A percentile compares a stretch with the other conserved stretches of the same genome.
Evolutionary conservation across 805 yeast genomes (phyloP).

Genomic region (Nakazawaea laoshanensis): DNA sequence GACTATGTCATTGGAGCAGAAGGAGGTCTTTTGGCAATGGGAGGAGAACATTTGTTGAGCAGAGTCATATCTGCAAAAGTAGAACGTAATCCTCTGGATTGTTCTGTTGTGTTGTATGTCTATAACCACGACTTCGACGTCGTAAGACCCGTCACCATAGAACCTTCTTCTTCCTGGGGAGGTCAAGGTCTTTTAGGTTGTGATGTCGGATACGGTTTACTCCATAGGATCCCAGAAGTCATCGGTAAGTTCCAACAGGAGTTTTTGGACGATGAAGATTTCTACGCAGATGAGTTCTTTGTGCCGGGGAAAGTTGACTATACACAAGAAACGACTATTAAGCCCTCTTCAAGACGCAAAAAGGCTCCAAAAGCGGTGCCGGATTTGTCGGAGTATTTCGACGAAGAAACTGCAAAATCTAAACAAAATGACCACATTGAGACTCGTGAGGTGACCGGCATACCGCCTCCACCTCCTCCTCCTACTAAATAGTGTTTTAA

Average conservation of each 20-base stretch:
- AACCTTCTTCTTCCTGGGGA: slow-evolving; percentile 69
- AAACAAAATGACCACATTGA: slow-evolving; percentile 25
- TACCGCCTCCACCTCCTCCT: slow-evolving; percentile 3
- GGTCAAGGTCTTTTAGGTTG: slow-evolving; percentile 84
- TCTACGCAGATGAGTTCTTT: slow-evolving; percentile 7
- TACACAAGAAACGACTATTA: slow-evolving; percentile 2
- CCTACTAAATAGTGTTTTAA: background rate
- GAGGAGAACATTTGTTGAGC: slow-evolving; percentile 77
- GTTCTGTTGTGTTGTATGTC: slow-evolving; percentile 52
- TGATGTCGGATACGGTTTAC: slow-evolving; percentile 87
- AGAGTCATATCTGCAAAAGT: slow-evolving; percentile 54
- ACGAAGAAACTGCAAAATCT: slow-evolving; percentile 32
- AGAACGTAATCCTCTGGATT: slow-evolving; percentile 25
- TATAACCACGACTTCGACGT: slow-evolving; percentile 85
- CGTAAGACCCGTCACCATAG: slow-evolving; percentile 80
- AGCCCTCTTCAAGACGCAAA: too few relatives aligned
- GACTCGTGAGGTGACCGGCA: background rate
- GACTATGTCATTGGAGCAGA: slow-evolving; percentile 87
- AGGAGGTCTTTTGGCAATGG: slow-evolving; percentile 76
- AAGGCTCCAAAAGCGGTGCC: too few relatives aligned
- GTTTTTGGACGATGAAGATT: slow-evolving; percentile 11
- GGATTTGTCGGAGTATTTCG: slow-evolving; percentile 29
- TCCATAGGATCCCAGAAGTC: slow-evolving; percentile 78
- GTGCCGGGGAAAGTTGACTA: slow-evolving; percentile 14
- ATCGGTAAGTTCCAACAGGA: slow-evolving; percentile 32